Percentiles rank a stretch among this genome's conserved stretches.
phyloP scores from a whole-genome alignment of 2,329 filamentous ascomycete genomes.

The Talaromyces sp. region DNA sequence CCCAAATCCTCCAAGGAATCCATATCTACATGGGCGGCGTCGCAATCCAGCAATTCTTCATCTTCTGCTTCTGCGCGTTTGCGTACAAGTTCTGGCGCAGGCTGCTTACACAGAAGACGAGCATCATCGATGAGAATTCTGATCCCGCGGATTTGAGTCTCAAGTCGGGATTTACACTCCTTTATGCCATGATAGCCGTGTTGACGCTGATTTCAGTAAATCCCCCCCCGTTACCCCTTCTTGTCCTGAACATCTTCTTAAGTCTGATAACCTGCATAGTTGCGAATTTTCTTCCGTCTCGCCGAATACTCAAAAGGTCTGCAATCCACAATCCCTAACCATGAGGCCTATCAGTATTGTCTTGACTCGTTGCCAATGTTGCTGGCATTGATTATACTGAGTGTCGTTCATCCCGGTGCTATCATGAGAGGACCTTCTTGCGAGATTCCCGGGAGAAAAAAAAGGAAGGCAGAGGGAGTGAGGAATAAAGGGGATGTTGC shows the following conservation, averaged over 20 bases:
- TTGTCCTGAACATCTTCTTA: background rate
- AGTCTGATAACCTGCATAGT: conserved; percentile 26
- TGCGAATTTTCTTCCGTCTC: conserved; percentile 60
- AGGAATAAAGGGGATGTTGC: background rate
- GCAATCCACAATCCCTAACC: conserved; percentile 55
- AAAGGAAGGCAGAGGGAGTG: background rate
- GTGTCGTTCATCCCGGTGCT: conserved; percentile 48
- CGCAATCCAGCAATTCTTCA: conserved; percentile 51
- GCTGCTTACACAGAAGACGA: background rate
- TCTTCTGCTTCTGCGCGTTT: conserved; percentile 47
- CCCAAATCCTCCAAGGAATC: conserved; percentile 22
- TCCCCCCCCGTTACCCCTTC: background rate
- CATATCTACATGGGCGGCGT: conserved; percentile 56
- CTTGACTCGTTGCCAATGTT: conserved; percentile 58
- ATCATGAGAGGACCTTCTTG: conserved; percentile 46
- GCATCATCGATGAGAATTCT: background rate
- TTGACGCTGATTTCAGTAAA: conserved; percentile 3
- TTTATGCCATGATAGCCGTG: conserved; percentile 3
- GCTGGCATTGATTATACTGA: conserved; percentile 43
- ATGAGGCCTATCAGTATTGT: conserved; percentile 54
- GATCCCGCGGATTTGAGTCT: background rate
- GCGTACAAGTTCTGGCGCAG: conserved; percentile 22
- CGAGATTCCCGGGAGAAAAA: conserved; percentile 39
- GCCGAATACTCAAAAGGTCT: conserved; percentile 54
- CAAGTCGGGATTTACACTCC: conserved; percentile 4